Base-by-base conservation (phyloP, 495 filamentous ascomycete species). In the Staphylotrichum tortipilum region DNA sequence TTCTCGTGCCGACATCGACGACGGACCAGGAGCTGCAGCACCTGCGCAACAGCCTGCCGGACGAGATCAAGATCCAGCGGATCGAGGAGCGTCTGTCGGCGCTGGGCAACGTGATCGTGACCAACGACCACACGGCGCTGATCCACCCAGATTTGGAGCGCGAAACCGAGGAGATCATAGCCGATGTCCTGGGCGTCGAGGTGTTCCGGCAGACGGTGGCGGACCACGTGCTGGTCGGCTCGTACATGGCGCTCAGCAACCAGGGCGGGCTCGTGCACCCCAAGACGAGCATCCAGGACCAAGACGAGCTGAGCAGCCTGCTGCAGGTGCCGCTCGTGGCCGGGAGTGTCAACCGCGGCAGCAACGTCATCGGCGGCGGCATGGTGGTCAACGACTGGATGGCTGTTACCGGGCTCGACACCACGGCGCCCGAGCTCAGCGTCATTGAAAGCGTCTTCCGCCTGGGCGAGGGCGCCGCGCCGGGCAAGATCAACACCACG, bases 331-430 rank as follows among this genome's bases (percentile, higher is more conserved):
- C 92, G 9, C 80, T 98, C 2, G 92, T 98, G 3, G 92, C 92
- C 0, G 92, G 92, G 26, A 86, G 80, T 60, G 84, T 98, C 18
- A 98, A 98, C 69, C 79, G 92, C 49, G 94, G 92, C 29, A 86
- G 80, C 52, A 80, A 87, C 35, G 89, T 97, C n/a, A 88, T 98
- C 26, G 92, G 92, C 21, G 92, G 92, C 10, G 92, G 92, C 21
- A 95, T 97, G 88, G 92, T 98, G 9, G 92, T 98, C 48, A 98
- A 98, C 64, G 92, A 98, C 73, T 97, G 92, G 92, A 78, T 97
- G 69, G 94, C 92, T 8, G 87, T 98, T n/a, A 94, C 89, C 3
- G 88, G 92, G 9, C 71, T 96, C 38, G 94, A 97, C 63, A 98
- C 92, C 12, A 98, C 92, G 21, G 92, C 92, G 10, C 95, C 92